phyloP scores from a whole-genome alignment of 371 early-diverging fungal genomes.

The Haplosporangium sp. region DNA sequence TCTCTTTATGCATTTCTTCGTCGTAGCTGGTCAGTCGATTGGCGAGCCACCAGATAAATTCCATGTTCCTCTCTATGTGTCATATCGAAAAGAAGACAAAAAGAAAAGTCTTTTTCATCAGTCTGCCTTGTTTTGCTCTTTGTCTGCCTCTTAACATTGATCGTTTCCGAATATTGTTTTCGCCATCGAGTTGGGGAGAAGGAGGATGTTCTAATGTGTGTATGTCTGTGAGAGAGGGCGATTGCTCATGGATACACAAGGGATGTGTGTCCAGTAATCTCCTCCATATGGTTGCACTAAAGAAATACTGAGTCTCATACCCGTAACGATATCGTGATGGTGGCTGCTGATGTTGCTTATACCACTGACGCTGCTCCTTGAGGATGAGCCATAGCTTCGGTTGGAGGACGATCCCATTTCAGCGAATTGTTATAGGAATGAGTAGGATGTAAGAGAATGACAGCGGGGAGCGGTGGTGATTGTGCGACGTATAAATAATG shows the following conservation, averaged over 20 bases:
- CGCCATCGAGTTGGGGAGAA: too few relatives aligned
- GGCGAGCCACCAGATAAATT: conserved; percentile 55
- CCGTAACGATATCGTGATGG: conserved; percentile 37
- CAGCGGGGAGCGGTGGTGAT: background rate
- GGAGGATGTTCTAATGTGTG: too few relatives aligned
- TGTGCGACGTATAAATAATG: background rate
- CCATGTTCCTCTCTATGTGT: conserved; percentile 40
- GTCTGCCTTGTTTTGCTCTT: too few relatives aligned
- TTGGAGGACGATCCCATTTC: conserved; percentile 35
- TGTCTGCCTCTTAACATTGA: background rate
- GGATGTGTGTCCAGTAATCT: conserved; percentile 2
- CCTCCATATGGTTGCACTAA: conserved; percentile 20
- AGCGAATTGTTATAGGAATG: background rate
- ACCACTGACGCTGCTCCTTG: conserved; percentile 42
- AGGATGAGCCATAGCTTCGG: conserved; percentile 39
- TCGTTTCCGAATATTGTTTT: background rate
- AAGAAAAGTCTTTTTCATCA: background rate
- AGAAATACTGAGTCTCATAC: conserved; percentile 10
- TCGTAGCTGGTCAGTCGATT: conserved; percentile 51
- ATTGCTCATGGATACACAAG: conserved; percentile 16
- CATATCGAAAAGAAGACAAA: background rate
- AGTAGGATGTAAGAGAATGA: background rate
- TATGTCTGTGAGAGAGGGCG: background rate
- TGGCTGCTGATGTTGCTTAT: conserved; percentile 39
- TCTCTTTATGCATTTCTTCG: conserved; percentile 54